Evolutionary conservation across 2,329 filamentous ascomycete species (phyloP).

Genomic region (Chaetothyriales sp.): DNA sequence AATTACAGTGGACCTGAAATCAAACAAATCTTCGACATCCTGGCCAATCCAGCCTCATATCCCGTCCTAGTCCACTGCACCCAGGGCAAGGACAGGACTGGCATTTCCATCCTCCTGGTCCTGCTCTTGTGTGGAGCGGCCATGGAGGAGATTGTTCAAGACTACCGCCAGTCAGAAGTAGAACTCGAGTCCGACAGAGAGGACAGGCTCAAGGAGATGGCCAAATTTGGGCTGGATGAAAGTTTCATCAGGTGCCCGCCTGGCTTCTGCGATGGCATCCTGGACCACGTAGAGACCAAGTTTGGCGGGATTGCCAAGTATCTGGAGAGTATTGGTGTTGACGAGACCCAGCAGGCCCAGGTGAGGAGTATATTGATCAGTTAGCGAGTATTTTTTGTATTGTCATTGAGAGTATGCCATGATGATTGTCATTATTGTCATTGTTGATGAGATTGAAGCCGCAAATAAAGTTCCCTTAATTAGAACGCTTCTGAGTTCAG

Average conservation of each 20-base stretch:
- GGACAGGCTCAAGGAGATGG: constrained; percentile 52
- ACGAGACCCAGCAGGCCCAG: constrained; percentile 27
- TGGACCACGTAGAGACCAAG: constrained; percentile 40
- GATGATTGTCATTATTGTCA: too few species aligned
- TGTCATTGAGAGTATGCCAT: too few species aligned
- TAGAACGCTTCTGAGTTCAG: too few species aligned
- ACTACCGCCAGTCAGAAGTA: constrained; percentile 53
- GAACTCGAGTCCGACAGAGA: constrained; percentile 48
- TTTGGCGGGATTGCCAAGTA: constrained; percentile 57
- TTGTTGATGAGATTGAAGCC: too few species aligned
- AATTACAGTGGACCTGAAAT: constrained; percentile 53
- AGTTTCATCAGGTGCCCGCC: constrained; percentile 53
- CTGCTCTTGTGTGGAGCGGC: constrained; percentile 44
- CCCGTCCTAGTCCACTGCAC: constrained; percentile 70
- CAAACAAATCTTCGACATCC: constrained; percentile 50
- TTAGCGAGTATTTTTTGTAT: not conserved
- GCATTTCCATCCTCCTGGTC: constrained; percentile 52
- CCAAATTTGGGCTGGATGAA: constrained; percentile 54
- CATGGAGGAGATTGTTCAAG: constrained; percentile 45
- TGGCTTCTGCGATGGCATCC: constrained; percentile 47
- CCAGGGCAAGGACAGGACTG: constrained; percentile 75
- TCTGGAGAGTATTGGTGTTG: constrained; percentile 47
- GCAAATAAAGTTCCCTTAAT: too few species aligned
- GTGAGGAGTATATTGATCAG: constrained; percentile 15
- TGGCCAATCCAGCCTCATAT: constrained; percentile 39